Conservation (phyloP, 176 grass and related monocot genomes). For the Hordeum marinum region DNA sequence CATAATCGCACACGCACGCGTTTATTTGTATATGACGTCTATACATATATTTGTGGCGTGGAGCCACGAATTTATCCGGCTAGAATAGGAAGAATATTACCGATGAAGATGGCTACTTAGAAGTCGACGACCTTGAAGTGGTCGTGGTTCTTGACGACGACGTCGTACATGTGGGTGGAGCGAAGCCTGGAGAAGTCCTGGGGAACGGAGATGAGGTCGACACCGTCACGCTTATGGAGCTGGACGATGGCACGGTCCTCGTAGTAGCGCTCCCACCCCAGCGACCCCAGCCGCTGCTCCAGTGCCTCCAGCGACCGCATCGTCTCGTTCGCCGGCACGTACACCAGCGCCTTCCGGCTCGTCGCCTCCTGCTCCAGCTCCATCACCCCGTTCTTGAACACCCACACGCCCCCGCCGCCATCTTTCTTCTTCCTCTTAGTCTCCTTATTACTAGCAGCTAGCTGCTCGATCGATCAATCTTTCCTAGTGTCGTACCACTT, state of each 20-base stretch:
- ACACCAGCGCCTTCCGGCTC: constrained; percentile 50
- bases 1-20: too few relatives aligned
- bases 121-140: constrained; percentile 74
- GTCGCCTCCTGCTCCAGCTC: constrained; percentile 51
- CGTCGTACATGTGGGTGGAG: constrained; percentile 90
- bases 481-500: not conserved
- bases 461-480: not conserved
- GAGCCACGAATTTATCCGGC: too few relatives aligned
- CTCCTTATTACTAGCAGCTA: not conserved
- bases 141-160: constrained; percentile 84
- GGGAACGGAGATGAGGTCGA: constrained; percentile 76
- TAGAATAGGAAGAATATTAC: too few relatives aligned
- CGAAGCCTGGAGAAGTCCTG: constrained; percentile 61
- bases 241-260: constrained; percentile 61
- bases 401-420: constrained; percentile 68
- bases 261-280: constrained; percentile 84
- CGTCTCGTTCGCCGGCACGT: constrained; percentile 62
- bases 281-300: constrained; percentile 51
- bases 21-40: too few relatives aligned
- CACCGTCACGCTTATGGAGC: constrained; percentile 67
- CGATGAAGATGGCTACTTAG: too few relatives aligned
- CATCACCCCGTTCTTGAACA: constrained; percentile 75
- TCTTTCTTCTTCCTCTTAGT: not conserved
- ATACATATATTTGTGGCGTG: too few relatives aligned
- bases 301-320: constrained; percentile 51